Evolutionary conservation across 108 stramenopile species (phyloP), one percentile per base, ranked within the genome.

Genomic region (Pseudonitzschia multiseries): DNA sequence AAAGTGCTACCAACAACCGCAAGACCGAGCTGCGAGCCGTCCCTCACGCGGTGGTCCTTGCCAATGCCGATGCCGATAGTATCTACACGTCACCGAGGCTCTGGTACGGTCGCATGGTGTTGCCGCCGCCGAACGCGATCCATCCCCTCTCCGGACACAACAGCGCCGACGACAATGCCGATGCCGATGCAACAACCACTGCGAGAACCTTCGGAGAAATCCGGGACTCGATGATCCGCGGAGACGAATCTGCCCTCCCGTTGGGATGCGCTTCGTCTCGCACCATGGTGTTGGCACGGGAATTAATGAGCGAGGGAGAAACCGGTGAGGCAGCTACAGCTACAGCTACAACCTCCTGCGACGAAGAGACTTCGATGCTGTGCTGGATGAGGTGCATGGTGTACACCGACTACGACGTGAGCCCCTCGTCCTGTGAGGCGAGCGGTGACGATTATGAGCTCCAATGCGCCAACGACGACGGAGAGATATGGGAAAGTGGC

Each of bases 21-120:
- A 61, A 43, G 20, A 8, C 8, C 4, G n/a, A 17, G 13, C 86
- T 94, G 3, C 85, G 85, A 36, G 90, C 90, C 21, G 69, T 85
- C 41, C 94, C 94, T 27, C 94, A 95, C 73, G 87, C 90, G 8
- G 42, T 89, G 33, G 13, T 28, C 8, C 28, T 36, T 20, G 12
- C 12, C 29, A 18, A 28, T 4, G 24, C 41, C 20, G 42, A 65
- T 28, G 22, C 22, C 53, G 64, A n/a, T n/a, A n/a, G n/a, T n/a
- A n/a, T n/a, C n/a, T n/a, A n/a, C n/a, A n/a, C n/a, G n/a, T n/a
- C 57, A 1, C 67, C 81, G 40, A 85, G 94, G 18, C 79, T 90
- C 28, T 95, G 94, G 94, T 92, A 89, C 66, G 94, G 94, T 4
- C 88, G 89, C 53, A 95, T 95, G 94, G 86, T 89, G 27, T 75